A percentile compares a stretch with the other conserved stretches of the same genome.
phyloP scores from a whole-genome alignment of 345 rosid species.

The Hibiscus trionum region DNA sequence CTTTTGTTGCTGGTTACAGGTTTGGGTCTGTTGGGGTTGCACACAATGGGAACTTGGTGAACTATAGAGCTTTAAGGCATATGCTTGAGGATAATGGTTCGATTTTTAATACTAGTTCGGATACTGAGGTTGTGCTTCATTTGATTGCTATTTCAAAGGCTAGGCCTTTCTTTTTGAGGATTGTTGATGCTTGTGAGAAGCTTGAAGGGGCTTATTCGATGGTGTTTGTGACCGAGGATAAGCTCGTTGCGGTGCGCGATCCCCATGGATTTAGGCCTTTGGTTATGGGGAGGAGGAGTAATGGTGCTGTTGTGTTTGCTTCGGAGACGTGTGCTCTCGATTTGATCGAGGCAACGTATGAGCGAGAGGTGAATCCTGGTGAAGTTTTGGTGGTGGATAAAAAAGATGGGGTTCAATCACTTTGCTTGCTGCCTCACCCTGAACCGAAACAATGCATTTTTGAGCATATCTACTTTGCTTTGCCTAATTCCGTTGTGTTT shows the following conservation, averaged over 20 bases:
- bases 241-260: slow-evolving; percentile 87
- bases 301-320: slow-evolving; percentile 84
- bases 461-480: slow-evolving; percentile 81
- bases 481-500: slow-evolving; percentile 77
- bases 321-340: slow-evolving; percentile 97
- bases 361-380: slow-evolving; percentile 89
- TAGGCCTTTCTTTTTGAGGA: slow-evolving; percentile 79
- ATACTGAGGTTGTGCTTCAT: slow-evolving; percentile 97
- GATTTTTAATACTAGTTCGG: slow-evolving; percentile 84
- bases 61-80: slow-evolving; percentile 57
- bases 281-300: slow-evolving; percentile 92
- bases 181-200: slow-evolving; percentile 88
- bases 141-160: slow-evolving; percentile 84
- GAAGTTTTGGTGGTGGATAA: slow-evolving; percentile 78
- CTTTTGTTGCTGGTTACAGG: slow-evolving; percentile 87
- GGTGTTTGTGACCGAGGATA: slow-evolving; percentile 89
- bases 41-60: slow-evolving; percentile 88
- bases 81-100: slow-evolving; percentile 80
- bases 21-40: slow-evolving; percentile 98
- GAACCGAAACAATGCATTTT: slow-evolving; percentile 88
- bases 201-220: slow-evolving; percentile 87
- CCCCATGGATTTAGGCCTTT: slow-evolving; percentile 85
- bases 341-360: slow-evolving; percentile 86
- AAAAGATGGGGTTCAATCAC: slow-evolving; percentile 71
- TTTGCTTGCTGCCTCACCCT: slow-evolving; percentile 59